A percentile compares a stretch with the other conserved stretches of the same genome.
phyloP scores from a whole-genome alignment of 176 grass and related monocot genomes.

The Oropetium thomaeum region DNA sequence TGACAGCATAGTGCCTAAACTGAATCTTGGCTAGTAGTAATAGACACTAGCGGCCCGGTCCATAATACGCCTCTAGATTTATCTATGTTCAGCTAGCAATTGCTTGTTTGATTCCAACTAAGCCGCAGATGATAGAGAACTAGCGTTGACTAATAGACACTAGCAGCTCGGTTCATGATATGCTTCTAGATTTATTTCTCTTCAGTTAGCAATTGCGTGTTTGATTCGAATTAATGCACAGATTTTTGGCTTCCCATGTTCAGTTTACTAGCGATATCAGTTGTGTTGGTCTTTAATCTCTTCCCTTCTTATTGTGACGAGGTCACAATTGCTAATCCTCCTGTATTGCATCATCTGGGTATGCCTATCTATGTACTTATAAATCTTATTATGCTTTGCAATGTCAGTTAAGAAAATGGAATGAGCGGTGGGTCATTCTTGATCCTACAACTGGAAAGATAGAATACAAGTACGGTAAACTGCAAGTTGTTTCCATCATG shows the following conservation, averaged over 20 bases:
- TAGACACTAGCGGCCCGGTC: neutral
- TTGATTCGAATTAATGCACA: neutral
- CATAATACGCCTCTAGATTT: neutral
- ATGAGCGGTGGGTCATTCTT: slow-evolving; percentile 91
- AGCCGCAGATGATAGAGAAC: neutral
- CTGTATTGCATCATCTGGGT: neutral
- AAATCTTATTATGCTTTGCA: slow-evolving; percentile 23
- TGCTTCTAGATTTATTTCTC: neutral
- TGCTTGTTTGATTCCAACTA: neutral
- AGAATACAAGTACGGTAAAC: slow-evolving; percentile 84
- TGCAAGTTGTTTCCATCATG: slow-evolving; percentile 7
- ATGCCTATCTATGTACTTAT: neutral
- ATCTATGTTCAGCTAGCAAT: neutral
- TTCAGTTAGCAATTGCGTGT: neutral
- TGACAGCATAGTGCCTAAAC: neutral
- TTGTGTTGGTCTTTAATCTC: neutral
- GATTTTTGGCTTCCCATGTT: neutral
- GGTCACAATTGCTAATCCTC: neutral
- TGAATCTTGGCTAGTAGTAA: neutral
- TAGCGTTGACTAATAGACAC: too few species aligned
- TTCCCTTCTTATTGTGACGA: neutral
- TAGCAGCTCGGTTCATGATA: neutral
- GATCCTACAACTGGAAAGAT: slow-evolving; percentile 90
- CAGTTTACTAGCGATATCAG: neutral
- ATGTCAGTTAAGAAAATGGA: slow-evolving; percentile 88